Evolutionary conservation across 345 rosid species (phyloP).

Genomic region (Anacardium occidentale): DNA sequence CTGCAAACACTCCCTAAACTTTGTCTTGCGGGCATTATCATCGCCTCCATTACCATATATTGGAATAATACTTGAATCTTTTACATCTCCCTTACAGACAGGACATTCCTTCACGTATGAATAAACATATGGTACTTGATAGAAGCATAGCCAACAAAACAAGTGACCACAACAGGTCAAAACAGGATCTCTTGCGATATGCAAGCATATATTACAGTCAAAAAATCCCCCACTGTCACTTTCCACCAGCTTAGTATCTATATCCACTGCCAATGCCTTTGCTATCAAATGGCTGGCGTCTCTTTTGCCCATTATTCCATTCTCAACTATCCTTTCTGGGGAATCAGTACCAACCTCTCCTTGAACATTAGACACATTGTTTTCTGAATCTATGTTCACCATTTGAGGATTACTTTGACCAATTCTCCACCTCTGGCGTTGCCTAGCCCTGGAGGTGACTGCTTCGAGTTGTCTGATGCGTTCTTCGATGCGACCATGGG

Average conservation of each 20-base stretch:
- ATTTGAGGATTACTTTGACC: constrained; percentile 15
- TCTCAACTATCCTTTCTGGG: constrained; percentile 30
- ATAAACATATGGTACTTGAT: constrained; percentile 44
- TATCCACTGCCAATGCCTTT: constrained; percentile 48
- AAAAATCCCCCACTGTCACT: constrained; percentile 34
- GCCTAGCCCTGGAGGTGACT: constrained; percentile 48
- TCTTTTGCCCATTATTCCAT: constrained; percentile 22
- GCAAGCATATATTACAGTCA: constrained; percentile 57
- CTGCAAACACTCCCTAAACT: constrained; percentile 35
- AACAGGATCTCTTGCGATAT: constrained; percentile 50
- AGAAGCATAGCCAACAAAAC: constrained; percentile 73
- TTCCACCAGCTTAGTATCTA: constrained; percentile 17
- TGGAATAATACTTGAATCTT: constrained; percentile 48
- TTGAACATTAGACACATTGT: constrained; percentile 24
- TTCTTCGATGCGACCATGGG: constrained; percentile 52
- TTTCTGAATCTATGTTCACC: constrained; percentile 20
- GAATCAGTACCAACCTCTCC: constrained; percentile 23
- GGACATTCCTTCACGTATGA: constrained; percentile 43
- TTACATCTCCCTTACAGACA: constrained; percentile 49
- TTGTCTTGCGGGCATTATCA: constrained; percentile 15
- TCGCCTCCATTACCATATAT: constrained; percentile 50
- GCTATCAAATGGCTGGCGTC: constrained; percentile 39
- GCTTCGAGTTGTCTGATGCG: constrained; percentile 58
- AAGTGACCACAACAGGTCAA: constrained; percentile 73
- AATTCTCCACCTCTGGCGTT: constrained; percentile 36